Evolutionary conservation across 2,329 filamentous ascomycete genomes (phyloP).

Genomic region (Colletotrichum navitas): DNA sequence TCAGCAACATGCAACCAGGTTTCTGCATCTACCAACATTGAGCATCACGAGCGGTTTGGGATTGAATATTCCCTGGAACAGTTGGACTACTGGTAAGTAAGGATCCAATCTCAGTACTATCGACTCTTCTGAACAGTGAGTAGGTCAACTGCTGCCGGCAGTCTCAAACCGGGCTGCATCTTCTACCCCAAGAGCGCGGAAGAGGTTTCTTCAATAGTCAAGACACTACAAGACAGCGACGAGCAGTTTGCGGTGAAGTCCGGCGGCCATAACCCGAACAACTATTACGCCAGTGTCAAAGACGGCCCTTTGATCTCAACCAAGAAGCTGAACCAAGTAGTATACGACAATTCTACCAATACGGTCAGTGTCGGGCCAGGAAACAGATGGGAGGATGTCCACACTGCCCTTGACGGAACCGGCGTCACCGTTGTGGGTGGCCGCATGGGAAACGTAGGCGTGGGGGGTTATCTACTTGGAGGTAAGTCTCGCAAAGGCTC

Average conservation of each 20-base stretch:
- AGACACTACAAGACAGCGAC: conserved; percentile 59
- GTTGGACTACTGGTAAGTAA: conserved; percentile 12
- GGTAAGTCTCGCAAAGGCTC: conserved; percentile 50
- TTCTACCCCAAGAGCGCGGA: conserved; percentile 60
- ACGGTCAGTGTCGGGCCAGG: conserved; percentile 61
- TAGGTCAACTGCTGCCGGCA: conserved; percentile 58
- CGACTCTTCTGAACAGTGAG: no score
- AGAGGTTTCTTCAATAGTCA: conserved; percentile 67
- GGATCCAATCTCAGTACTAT: background rate
- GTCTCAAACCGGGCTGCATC: conserved; percentile 61
- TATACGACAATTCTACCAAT: conserved; percentile 52
- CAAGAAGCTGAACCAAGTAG: conserved; percentile 56
- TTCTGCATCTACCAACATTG: conserved; percentile 9
- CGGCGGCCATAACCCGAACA: conserved; percentile 69
- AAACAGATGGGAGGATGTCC: conserved; percentile 58
- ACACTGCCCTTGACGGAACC: conserved; percentile 55
- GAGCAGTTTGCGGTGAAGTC: conserved; percentile 67
- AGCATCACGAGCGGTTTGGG: conserved; percentile 1
- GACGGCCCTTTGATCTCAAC: conserved; percentile 64
- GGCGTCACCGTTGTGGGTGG: conserved; percentile 59
- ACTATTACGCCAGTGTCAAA: conserved; percentile 63
- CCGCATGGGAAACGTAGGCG: conserved; percentile 60
- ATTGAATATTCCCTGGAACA: conserved; percentile 16
- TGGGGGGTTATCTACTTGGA: conserved; percentile 65
- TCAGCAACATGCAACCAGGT: conserved; percentile 20